These are phyloP conservation scores for Oenanthe javanica DNA, from an alignment of 140 eudicot species.

Conservation along the genomic window DNA sequence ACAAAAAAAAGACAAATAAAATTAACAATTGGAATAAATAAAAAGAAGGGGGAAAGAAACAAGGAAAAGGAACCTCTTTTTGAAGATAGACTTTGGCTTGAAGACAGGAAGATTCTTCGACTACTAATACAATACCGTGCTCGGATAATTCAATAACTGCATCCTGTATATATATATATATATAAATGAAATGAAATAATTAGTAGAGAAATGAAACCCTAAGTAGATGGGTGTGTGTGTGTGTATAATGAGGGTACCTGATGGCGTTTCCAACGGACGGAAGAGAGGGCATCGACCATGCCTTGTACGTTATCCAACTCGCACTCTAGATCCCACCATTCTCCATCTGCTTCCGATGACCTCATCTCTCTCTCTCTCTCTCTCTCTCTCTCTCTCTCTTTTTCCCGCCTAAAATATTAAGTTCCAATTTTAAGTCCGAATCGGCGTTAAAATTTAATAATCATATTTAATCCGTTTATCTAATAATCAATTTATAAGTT, in stretches of 20 bases:
- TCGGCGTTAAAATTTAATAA: too few species aligned
- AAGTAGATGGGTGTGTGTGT: not conserved
- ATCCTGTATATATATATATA: conserved; percentile 51
- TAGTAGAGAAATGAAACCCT: too few species aligned
- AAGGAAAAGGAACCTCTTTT: conserved; percentile 43
- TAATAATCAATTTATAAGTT: too few species aligned
- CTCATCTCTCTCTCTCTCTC: conserved; percentile 26
- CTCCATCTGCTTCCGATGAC: conserved; percentile 50
- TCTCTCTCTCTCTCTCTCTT: conserved; percentile 19
- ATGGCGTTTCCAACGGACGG: conserved; percentile 94
- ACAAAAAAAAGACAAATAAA: not conserved
- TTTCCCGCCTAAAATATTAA: too few species aligned
- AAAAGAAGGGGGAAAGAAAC: too few species aligned
- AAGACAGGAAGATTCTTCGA: conserved; percentile 85
- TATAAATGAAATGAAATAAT: too few species aligned
- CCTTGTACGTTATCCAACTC: conserved; percentile 92
- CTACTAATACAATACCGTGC: conserved; percentile 85
- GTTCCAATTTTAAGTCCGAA: too few species aligned
- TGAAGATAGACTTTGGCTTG: conserved; percentile 96
- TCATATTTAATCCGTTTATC: too few species aligned
- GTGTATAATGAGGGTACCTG: conserved; percentile 37
- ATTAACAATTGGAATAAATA: not conserved
- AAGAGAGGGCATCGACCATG: conserved; percentile 85
- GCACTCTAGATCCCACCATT: conserved; percentile 59
- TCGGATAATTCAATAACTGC: conserved; percentile 83